Conservation (phyloP, 352 stramenopile genomes). For the Elongisporangium anandrum region DNA sequence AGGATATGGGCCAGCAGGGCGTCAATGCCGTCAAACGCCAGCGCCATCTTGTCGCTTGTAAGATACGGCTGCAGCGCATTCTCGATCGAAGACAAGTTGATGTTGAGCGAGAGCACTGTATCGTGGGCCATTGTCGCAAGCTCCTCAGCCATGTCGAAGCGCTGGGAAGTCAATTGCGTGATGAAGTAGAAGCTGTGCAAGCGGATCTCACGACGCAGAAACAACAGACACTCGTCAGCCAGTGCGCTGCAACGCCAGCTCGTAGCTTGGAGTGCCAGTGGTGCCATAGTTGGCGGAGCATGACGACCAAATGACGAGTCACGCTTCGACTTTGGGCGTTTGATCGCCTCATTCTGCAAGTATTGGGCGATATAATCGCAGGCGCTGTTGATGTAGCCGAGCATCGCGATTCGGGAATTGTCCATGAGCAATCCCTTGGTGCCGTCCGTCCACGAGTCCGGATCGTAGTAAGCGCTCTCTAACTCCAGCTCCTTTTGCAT, state of each 20-base stretch:
- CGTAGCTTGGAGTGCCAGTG: conserved; percentile 42
- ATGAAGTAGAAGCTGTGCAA: conserved; percentile 77
- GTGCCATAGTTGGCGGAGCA: background rate
- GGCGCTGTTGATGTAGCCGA: conserved; percentile 73
- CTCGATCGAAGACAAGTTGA: conserved; percentile 73
- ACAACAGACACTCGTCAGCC: conserved; percentile 75
- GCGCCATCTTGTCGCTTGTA: conserved; percentile 65
- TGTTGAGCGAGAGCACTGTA: conserved; percentile 64
- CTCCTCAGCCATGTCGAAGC: conserved; percentile 54
- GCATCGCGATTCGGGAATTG: conserved; percentile 70
- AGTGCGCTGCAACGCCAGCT: conserved; percentile 70
- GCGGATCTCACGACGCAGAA: conserved; percentile 67
- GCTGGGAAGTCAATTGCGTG: conserved; percentile 65
- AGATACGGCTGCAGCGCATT: conserved; percentile 71
- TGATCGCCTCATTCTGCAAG: conserved; percentile 19
- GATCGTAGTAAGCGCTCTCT: conserved; percentile 56
- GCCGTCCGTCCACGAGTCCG: conserved; percentile 42
- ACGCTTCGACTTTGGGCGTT: conserved; percentile 4
- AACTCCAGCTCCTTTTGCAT: conserved; percentile 56
- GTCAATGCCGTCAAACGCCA: conserved; percentile 73
- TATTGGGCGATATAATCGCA: conserved; percentile 69
- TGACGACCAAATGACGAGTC: conserved; percentile 8
- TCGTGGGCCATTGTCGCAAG: conserved; percentile 65
- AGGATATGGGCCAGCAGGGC: conserved; percentile 53
- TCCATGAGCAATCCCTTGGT: conserved; percentile 60